Percentiles rank a stretch among this genome's conserved stretches.
phyloP scores from a whole-genome alignment of 441 rosid genomes.

The Populus hybrid region DNA sequence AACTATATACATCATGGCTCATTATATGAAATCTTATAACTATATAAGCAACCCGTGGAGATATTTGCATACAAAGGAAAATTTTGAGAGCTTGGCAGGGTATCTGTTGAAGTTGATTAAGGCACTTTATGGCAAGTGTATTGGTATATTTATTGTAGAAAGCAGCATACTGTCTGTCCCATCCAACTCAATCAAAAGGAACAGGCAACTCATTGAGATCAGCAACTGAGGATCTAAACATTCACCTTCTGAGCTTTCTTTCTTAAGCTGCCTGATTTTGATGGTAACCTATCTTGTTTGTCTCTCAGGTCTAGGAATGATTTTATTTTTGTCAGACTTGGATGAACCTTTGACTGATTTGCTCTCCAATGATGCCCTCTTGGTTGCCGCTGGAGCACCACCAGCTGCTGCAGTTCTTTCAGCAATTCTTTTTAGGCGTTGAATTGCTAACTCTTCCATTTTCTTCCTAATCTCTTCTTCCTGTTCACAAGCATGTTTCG shows the following conservation, averaged over 20 bases:
- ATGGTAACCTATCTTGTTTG: slow-evolving; percentile 30
- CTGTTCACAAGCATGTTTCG: slow-evolving; percentile 32
- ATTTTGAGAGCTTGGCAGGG: background rate
- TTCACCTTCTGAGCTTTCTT: slow-evolving; percentile 2
- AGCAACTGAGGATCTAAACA: background rate
- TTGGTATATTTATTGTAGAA: background rate
- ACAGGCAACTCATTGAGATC: background rate
- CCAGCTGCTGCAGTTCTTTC: slow-evolving; percentile 67
- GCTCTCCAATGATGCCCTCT: slow-evolving; percentile 36
- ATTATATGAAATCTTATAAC: background rate
- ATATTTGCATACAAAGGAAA: too few species aligned
- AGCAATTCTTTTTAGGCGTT: slow-evolving; percentile 80
- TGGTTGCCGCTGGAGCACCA: slow-evolving; percentile 32
- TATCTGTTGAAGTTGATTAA: background rate
- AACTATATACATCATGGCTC: slow-evolving; percentile 19
- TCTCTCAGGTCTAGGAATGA: slow-evolving; percentile 20
- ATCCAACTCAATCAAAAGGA: background rate
- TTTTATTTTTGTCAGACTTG: slow-evolving; percentile 20
- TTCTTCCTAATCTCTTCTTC: slow-evolving; percentile 76
- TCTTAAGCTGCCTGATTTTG: slow-evolving; percentile 37
- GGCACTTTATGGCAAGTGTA: background rate
- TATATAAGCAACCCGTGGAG: background rate
- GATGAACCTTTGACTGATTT: slow-evolving; percentile 32
- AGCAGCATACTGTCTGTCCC: background rate
- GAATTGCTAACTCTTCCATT: slow-evolving; percentile 58